Evolutionary conservation across 306 rosid genomes (phyloP).

Genomic region (Macrotyloma uniflorum): DNA sequence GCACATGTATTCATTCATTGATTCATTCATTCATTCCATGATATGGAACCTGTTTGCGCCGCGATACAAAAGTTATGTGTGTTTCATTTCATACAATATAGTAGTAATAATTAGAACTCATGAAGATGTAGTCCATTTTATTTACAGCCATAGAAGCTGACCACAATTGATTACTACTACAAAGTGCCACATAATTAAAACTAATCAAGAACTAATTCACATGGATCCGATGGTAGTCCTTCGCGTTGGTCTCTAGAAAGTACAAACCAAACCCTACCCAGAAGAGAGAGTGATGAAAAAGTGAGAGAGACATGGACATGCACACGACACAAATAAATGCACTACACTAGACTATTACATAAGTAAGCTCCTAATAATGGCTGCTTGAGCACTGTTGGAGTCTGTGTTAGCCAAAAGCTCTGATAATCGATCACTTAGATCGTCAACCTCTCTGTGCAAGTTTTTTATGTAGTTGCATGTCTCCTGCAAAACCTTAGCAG

Average conservation of each 20-base stretch:
- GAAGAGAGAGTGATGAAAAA: slow-evolving; percentile 30
- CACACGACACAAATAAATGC: slow-evolving; percentile 40
- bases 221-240: slow-evolving; percentile 38
- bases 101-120: slow-evolving; percentile 28
- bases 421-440: slow-evolving; percentile 81
- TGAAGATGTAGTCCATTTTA: slow-evolving; percentile 41
- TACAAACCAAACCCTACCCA: slow-evolving; percentile 57
- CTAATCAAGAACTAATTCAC: slow-evolving; percentile 43
- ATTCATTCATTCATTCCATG: background rate
- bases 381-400: slow-evolving; percentile 82
- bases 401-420: slow-evolving; percentile 76
- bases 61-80: background rate
- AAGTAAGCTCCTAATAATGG: slow-evolving; percentile 86
- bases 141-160: slow-evolving; percentile 43
- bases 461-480: slow-evolving; percentile 90
- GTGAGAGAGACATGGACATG: slow-evolving; percentile 41
- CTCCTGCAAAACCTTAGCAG: slow-evolving; percentile 81
- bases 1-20: background rate
- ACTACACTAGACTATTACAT: slow-evolving; percentile 48
- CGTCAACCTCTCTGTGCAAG: slow-evolving; percentile 91
- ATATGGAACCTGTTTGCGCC: background rate
- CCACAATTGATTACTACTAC: slow-evolving; percentile 39
- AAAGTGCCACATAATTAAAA: slow-evolving; percentile 31
- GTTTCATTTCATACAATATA: background rate
- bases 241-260: slow-evolving; percentile 44